These are phyloP conservation scores for Fulvia fulva DNA, from an alignment of 2,329 filamentous ascomycete species.

Conservation along the genomic window DNA sequence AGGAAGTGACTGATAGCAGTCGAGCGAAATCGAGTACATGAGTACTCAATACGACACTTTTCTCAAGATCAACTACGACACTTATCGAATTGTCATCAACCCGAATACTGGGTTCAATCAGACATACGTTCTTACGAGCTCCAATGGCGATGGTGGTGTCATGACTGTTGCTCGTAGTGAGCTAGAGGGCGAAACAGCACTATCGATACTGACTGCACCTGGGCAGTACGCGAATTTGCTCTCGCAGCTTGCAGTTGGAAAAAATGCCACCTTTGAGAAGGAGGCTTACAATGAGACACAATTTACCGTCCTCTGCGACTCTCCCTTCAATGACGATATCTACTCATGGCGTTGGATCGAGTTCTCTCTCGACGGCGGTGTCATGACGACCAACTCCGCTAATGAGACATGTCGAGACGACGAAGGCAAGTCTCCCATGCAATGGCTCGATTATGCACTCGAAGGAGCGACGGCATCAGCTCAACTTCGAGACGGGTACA, in stretches of 20 bases:
- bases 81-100: conserved; percentile 6
- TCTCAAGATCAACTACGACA: conserved; percentile 1
- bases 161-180: conserved; percentile 6
- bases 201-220: conserved; percentile 4
- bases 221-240: conserved; percentile 4
- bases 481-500: conserved; percentile 7
- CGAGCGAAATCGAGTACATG: conserved; percentile 6
- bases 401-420: conserved; percentile 4
- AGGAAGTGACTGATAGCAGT: not conserved
- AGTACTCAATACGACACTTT: not conserved
- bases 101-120: not conserved
- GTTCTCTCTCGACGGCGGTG: conserved; percentile 4
- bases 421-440: conserved; percentile 3
- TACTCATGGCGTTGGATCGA: conserved; percentile 11
- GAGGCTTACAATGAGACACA: conserved; percentile 4
- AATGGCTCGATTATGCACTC: conserved; percentile 6
- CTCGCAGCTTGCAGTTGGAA: not conserved
- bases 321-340: not conserved
- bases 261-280: not conserved
- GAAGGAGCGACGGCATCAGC: conserved; percentile 2
- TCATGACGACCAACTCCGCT: conserved; percentile 3
- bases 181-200: not conserved
- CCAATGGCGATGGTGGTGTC: not conserved
- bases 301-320: conserved; percentile 4
- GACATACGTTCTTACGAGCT: conserved; percentile 4